Evolutionary conservation across 2,329 filamentous ascomycete genomes (phyloP).

Genomic region (Gyromitra esculenta): DNA sequence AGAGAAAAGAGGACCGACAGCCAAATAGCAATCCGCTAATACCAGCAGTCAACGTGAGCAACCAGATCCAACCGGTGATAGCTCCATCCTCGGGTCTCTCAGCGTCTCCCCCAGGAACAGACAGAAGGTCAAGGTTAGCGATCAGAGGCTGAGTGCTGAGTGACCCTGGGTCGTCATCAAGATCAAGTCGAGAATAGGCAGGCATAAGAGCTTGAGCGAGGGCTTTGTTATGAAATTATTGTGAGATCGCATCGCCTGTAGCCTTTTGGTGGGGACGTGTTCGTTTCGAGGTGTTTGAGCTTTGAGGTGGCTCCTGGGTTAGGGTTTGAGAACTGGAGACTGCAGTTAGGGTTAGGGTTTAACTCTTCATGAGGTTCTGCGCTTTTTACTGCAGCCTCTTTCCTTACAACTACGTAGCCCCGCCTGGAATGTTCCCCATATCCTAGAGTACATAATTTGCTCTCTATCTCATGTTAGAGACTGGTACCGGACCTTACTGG

Average conservation of each 20-base stretch:
- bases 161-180: conserved; percentile 21
- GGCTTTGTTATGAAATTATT: not conserved
- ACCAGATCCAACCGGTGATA: conserved; percentile 62
- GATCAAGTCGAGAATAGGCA: conserved; percentile 13
- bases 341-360: not conserved
- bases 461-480: too few relatives aligned
- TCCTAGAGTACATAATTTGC: too few relatives aligned
- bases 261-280: not conserved
- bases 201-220: conserved; percentile 13
- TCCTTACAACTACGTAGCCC: too few relatives aligned
- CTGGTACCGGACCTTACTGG: too few relatives aligned
- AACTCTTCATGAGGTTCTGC: too few relatives aligned
- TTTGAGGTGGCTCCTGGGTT: conserved; percentile 3
- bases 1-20: conserved; percentile 64
- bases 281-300: too few relatives aligned
- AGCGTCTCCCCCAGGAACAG: conserved; percentile 1
- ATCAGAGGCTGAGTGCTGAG: conserved; percentile 43
- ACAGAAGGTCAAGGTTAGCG: conserved; percentile 14
- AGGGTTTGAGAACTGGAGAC: not conserved
- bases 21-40: conserved; percentile 75
- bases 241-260: not conserved
- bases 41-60: conserved; percentile 72
- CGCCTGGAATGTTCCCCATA: too few relatives aligned
- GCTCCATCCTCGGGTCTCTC: conserved; percentile 34
- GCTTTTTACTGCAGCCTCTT: too few relatives aligned